Conservation (phyloP, 441 rosid species). For the Biscutella laevigata region DNA sequence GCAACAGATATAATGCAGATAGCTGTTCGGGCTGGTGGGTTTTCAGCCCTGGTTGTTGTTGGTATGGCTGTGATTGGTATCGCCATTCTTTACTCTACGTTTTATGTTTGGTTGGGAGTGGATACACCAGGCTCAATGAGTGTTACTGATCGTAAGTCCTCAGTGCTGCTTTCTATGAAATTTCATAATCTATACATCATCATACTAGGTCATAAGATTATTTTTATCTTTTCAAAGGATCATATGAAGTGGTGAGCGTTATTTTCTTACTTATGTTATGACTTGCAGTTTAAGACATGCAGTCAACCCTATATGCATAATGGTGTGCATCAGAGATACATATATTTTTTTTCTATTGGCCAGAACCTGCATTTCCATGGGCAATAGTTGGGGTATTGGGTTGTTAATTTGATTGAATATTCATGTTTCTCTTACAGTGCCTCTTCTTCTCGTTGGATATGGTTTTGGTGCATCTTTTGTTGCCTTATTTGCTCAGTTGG, state of each 20-base stretch:
- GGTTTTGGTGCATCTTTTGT: constrained; percentile 99
- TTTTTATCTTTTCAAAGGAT: neutral
- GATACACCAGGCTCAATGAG: constrained; percentile 75
- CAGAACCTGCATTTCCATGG: constrained; percentile 1
- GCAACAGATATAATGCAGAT: constrained; percentile 39
- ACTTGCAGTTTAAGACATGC: neutral
- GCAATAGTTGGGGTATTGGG: neutral
- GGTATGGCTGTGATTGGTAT: constrained; percentile 97
- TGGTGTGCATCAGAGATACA: neutral
- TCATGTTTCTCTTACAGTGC: constrained; percentile 47
- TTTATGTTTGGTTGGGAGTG: constrained; percentile 88
- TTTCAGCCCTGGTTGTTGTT: constrained; percentile 94
- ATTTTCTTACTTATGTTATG: neutral
- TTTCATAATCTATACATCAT: neutral
- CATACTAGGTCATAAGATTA: neutral
- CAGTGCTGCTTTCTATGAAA: constrained; percentile 12
- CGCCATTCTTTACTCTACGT: constrained; percentile 83
- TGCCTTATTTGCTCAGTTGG: constrained; percentile 97
- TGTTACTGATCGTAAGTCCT: constrained; percentile 80
- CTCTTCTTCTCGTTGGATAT: constrained; percentile 96
- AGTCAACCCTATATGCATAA: neutral
- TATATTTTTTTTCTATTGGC: neutral
- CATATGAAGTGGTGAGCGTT: neutral
- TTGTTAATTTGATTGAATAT: constrained; percentile 14
- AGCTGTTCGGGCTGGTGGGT: constrained; percentile 97